These are phyloP conservation scores for Diplotaxis tenuifolia DNA, from an alignment of 345 rosid species.

Conservation along the genomic window DNA sequence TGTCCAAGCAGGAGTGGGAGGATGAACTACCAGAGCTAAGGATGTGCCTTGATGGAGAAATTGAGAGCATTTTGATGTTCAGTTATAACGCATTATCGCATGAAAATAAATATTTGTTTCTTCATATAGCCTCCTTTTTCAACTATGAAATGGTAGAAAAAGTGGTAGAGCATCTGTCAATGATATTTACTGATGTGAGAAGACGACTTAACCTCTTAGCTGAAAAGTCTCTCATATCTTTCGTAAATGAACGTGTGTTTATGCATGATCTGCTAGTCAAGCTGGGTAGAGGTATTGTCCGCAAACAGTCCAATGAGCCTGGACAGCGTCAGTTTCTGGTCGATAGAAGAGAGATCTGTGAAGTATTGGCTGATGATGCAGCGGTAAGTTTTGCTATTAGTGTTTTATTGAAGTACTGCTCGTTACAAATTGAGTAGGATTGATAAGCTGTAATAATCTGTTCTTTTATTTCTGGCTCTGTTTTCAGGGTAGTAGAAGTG, in stretches of 20 bases:
- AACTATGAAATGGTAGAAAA: not conserved
- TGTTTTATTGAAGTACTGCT: not conserved
- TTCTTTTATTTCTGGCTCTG: not conserved
- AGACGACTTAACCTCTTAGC: not conserved
- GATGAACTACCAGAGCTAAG: not conserved
- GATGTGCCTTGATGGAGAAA: not conserved
- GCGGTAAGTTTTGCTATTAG: not conserved
- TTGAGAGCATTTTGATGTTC: not conserved
- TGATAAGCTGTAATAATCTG: not conserved
- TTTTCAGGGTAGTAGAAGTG: not conserved
- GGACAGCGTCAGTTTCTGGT: not conserved
- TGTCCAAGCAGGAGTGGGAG: not conserved
- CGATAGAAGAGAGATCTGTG: not conserved
- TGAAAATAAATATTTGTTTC: not conserved
- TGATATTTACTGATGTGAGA: not conserved
- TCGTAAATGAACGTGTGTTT: not conserved
- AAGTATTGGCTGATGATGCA: not conserved
- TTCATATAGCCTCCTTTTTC: not conserved
- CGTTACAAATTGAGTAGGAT: not conserved
- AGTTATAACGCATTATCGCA: not conserved
- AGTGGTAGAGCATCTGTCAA: not conserved
- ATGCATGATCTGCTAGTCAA: not conserved
- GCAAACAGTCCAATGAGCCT: not conserved
- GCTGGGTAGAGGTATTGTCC: not conserved
- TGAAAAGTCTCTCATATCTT: constrained; percentile 1